These are phyloP conservation scores for Pelargonium myrrhifolium DNA, from an alignment of 441 rosid genomes.

Conservation along the genomic window DNA sequence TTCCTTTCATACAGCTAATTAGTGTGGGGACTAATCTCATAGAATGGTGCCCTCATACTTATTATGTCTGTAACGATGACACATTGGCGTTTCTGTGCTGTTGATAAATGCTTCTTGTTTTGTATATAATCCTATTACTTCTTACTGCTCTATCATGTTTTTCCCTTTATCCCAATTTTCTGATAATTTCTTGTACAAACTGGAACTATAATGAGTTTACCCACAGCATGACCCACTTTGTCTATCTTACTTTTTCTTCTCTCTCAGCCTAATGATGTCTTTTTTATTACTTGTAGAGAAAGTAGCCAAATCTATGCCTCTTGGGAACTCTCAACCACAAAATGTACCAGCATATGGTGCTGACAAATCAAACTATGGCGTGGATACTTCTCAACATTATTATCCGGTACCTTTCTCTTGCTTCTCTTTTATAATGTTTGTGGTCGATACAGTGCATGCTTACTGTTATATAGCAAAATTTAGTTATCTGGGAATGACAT, in stretches of 20 bases:
- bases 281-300: slow-evolving; percentile 39
- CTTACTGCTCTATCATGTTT: background rate
- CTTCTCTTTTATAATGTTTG: background rate
- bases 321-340: slow-evolving; percentile 36
- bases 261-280: slow-evolving; percentile 9
- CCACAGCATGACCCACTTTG: background rate
- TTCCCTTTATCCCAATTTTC: background rate
- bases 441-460: background rate
- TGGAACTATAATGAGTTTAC: background rate
- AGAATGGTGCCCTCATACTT: background rate
- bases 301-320: slow-evolving; percentile 37
- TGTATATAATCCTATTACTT: background rate
- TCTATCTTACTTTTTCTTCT: background rate
- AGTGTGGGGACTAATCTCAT: background rate
- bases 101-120: background rate
- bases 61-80: background rate
- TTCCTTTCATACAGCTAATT: background rate
- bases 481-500: slow-evolving; percentile 14
- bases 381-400: slow-evolving; percentile 36
- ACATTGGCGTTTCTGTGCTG: background rate
- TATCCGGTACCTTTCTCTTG: slow-evolving; percentile 45
- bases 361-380: slow-evolving; percentile 27
- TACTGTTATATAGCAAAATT: background rate
- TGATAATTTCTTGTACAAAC: background rate
- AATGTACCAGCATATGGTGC: slow-evolving; percentile 26